phyloP scores from a whole-genome alignment of 352 stramenopile genomes.

The Globisporangium nodosum region DNA sequence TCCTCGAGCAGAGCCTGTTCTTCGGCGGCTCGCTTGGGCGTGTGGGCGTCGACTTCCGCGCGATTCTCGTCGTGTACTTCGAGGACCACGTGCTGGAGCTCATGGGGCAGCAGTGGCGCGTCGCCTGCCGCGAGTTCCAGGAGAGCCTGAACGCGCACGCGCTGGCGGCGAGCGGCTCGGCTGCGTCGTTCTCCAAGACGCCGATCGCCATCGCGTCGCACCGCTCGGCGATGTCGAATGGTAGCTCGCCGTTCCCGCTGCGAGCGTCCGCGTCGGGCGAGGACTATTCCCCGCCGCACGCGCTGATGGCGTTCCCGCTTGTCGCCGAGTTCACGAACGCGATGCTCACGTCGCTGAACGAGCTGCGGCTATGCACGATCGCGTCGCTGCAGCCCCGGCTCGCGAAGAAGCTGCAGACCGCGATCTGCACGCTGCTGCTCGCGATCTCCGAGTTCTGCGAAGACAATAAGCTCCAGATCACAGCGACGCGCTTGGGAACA shows the following conservation, averaged over 20 bases:
- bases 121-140: constrained; percentile 56
- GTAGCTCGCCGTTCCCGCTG: constrained; percentile 6
- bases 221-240: constrained; percentile 20
- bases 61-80: constrained; percentile 77
- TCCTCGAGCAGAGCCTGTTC: constrained; percentile 82
- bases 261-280: constrained; percentile 12
- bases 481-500: background rate
- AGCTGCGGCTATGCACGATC: constrained; percentile 76
- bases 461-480: constrained; percentile 34
- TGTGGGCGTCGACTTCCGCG: constrained; percentile 79
- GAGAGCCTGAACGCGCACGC: constrained; percentile 45
- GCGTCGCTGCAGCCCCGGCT: constrained; percentile 53
- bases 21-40: constrained; percentile 77
- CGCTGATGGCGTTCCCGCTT: constrained; percentile 86
- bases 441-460: constrained; percentile 47
- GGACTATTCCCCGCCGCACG: constrained; percentile 62
- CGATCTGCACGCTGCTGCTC: constrained; percentile 42
- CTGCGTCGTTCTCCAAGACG: constrained; percentile 31
- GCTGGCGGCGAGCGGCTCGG: constrained; percentile 10
- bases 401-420: constrained; percentile 47
- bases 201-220: constrained; percentile 72
- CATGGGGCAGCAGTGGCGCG: constrained; percentile 54
- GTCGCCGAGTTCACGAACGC: constrained; percentile 83
- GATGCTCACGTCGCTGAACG: constrained; percentile 74
- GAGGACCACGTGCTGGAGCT: constrained; percentile 71